A percentile compares a stretch with the other conserved stretches of the same genome.
These are phyloP conservation scores for Fusarium staphyleae DNA, from an alignment of 2,329 filamentous ascomycete species.

Conservation along the genomic window DNA sequence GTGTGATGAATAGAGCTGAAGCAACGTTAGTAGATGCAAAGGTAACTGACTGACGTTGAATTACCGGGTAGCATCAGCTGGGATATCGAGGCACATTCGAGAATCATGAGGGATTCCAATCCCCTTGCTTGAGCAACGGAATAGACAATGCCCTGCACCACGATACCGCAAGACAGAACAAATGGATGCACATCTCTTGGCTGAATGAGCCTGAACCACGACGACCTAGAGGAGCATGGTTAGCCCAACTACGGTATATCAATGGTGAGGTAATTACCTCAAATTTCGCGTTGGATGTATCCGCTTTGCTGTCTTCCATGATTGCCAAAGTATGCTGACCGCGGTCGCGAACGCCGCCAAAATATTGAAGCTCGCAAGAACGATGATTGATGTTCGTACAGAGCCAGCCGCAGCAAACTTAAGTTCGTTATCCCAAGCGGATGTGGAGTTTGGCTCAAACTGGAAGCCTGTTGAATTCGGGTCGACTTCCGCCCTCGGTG, in stretches of 20 bases:
- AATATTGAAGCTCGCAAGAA: slow-evolving; percentile 67
- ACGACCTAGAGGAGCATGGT: slow-evolving; percentile 42
- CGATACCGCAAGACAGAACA: slow-evolving; percentile 63
- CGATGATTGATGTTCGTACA: slow-evolving; percentile 66
- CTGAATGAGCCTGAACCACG: slow-evolving; percentile 53
- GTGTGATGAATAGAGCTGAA: slow-evolving; percentile 68
- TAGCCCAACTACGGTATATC: slow-evolving; percentile 5
- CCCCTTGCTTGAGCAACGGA: slow-evolving; percentile 64
- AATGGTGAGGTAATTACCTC: slow-evolving; percentile 45
- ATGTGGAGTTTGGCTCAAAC: slow-evolving; percentile 52
- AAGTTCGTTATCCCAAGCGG: slow-evolving; percentile 58
- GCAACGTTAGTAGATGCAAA: slow-evolving; percentile 34
- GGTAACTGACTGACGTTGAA: slow-evolving; percentile 14
- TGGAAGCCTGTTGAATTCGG: slow-evolving; percentile 39
- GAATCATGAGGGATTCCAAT: slow-evolving; percentile 57
- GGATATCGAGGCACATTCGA: slow-evolving; percentile 61
- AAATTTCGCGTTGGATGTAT: slow-evolving; percentile 51
- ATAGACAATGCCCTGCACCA: slow-evolving; percentile 65
- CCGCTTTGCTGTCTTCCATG: slow-evolving; percentile 56
- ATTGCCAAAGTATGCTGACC: slow-evolving; percentile 63
- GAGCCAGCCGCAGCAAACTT: slow-evolving; percentile 62
- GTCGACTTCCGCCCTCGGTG: slow-evolving; percentile 13
- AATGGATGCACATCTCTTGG: slow-evolving; percentile 62
- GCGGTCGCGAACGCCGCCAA: slow-evolving; percentile 64
- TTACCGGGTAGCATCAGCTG: slow-evolving; percentile 68